Evolutionary conservation across 139 green algal species (phyloP).

Genomic region (Nannochloris sp.): DNA sequence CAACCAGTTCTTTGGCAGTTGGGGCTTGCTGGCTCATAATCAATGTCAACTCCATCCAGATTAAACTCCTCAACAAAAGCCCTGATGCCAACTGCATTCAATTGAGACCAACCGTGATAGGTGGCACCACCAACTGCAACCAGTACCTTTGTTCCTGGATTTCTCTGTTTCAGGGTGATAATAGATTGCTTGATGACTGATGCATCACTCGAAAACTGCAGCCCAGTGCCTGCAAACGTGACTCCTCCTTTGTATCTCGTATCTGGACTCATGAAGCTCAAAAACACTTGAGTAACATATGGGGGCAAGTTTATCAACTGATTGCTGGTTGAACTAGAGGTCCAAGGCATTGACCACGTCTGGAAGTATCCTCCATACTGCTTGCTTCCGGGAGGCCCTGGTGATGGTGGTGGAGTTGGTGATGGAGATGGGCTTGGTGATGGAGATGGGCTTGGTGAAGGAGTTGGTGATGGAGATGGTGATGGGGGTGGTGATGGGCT

Average conservation of each 20-base stretch:
- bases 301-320: constrained; percentile 26
- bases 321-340: not conserved
- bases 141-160: not conserved
- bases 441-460: no score
- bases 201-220: not conserved
- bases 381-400: not conserved
- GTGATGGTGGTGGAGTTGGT: no score
- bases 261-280: constrained; percentile 6
- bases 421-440: no score
- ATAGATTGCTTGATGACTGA: constrained; percentile 9
- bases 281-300: constrained; percentile 25
- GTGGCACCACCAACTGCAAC: constrained; percentile 9
- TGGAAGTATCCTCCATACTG: constrained; percentile 31
- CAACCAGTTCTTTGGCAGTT: not conserved
- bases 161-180: not conserved
- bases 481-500: no score
- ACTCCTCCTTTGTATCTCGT: not conserved
- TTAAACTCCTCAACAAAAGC: constrained; percentile 6
- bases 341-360: constrained; percentile 22
- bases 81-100: constrained; percentile 2
- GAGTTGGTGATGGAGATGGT: no score
- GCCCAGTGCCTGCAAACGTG: constrained; percentile 5
- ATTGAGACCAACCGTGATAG: constrained; percentile 4
- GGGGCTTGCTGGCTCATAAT: constrained; percentile 3
- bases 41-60: constrained; percentile 9